Evolutionary conservation across 345 rosid genomes (phyloP), one percentile per base, ranked within the genome.

Genomic region (Leavenworthia alabamica): DNA sequence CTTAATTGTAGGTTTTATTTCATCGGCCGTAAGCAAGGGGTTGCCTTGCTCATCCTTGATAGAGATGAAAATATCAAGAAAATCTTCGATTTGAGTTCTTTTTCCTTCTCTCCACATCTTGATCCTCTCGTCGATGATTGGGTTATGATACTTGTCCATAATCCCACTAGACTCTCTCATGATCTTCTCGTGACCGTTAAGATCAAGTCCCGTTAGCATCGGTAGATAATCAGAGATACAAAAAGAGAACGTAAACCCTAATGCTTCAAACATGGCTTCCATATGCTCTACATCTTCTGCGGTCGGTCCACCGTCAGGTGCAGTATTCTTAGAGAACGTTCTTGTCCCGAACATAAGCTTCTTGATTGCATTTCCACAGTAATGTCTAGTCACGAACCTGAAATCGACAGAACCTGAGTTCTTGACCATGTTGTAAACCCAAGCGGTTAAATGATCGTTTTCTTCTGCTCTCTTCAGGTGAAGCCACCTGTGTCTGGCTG

Each of bases 171-270:
- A 66, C 6, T 67, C 74, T 35, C 63, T 67, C 62, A 67, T 45
- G 23, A 48, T 68, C 69, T 71, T 78, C 47, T 78, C 81, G 48
- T 71, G 78, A 7, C 83, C 83, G 10, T 75, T 74, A 36, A 53
- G 53, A 63, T 77, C 81, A 33, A 64, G 46, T 11, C 75, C 74
- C 4, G 62, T 58, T 36, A 79, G 71, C 20, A 56, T 72, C 0
- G 89, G 84, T 10, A 81, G 16, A 26, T 75, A 81, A 62, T 81
- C 84, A 0, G 86, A 81, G 17, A 79, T 24, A 35, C 80, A 76
- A 44, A 79, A 84, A 0, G 90, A 62, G 14, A 53, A 78, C 3
- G 75, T 5, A 44, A 72, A 54, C 10, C 37, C 36, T 24, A 84
- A 67, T 23, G 36, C 41, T 5, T 43, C 73, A 56, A 84, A 78